Base-by-base conservation (phyloP, 1,284 basidiomycete genomes). In the Pyrrhoderma noxium region DNA sequence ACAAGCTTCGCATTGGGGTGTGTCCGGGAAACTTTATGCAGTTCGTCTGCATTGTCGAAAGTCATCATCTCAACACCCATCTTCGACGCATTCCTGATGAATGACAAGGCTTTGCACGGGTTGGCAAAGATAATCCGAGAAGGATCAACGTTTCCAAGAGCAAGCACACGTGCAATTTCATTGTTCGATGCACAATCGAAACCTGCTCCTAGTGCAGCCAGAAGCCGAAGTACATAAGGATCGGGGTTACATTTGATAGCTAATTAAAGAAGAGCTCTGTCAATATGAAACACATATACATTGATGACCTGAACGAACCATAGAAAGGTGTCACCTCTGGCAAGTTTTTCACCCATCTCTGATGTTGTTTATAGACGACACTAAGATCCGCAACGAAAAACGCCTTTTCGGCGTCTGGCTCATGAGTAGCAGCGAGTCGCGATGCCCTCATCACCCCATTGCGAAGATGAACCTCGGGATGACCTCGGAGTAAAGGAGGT, bases 181-280 rank as follows among this genome's bases (percentile, higher is more conserved):
- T 86, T 85, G 61, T 92, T 89, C 40, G 94, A 98, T n/a, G 96
- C 96, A 63, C 96, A 99, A 70, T 99, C 96, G 71, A 99, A 99
- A 13, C 93, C 93, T 1, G 88, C 76, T 38, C 95, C 95, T 55
- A 98, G 72, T 21, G 87, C 81, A 9, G 93, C 90, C 38, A 99
- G 81, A 45, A 99, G 78, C 56, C 92, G 85, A 49, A 99, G 75
- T 45, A 99, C 84, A 62, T 92, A 89, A 2, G 93, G 92, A 63
- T 98, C 95, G 11, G 96, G 95, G 72, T 98, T 99, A 72, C 94
- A 97, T 72, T 97, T 98, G 64, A 96, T 85, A 51, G 93, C 89
- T 89, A 40, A 18, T 31, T 50, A 27, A 41, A 38, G 36, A 16
- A 51, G 16, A 19, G 16, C 22, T 3, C n/a, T 18, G 56, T 36